phyloP scores from a whole-genome alignment of 441 rosid genomes.

The Aleurites moluccanus region DNA sequence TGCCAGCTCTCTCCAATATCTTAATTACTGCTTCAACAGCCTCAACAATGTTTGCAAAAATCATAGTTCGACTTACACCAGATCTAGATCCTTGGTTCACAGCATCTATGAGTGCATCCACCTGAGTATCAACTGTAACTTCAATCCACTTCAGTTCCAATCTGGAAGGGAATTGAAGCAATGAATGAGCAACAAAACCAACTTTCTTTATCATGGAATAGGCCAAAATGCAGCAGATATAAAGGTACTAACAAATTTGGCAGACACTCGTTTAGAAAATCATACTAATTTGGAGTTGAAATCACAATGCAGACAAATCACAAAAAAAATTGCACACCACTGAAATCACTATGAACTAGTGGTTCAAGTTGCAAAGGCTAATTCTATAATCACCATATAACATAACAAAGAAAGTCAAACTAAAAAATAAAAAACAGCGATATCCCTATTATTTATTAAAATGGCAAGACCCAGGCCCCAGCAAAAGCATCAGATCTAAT shows the following conservation, averaged over 20 bases:
- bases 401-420: not conserved
- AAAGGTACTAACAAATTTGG: constrained; percentile 3
- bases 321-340: not conserved
- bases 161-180: constrained; percentile 43
- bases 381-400: not conserved
- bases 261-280: not conserved
- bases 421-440: not conserved
- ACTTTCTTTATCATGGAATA: not conserved
- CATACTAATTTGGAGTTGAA: not conserved
- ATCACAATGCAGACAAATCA: not conserved
- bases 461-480: not conserved
- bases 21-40: constrained; percentile 84
- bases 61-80: constrained; percentile 66
- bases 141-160: constrained; percentile 82
- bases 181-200: constrained; percentile 1
- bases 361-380: not conserved
- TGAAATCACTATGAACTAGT: not conserved
- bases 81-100: constrained; percentile 47
- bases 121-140: constrained; percentile 77
- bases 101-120: constrained; percentile 79
- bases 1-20: constrained; percentile 69
- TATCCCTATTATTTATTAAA: not conserved
- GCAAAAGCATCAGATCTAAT: not conserved
- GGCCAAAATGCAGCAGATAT: not conserved
- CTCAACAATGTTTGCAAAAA: constrained; percentile 92